Percentiles rank a stretch among this genome's conserved stretches.
phyloP scores from a whole-genome alignment of 1,284 basidiomycete species.

The Chiua sp. region DNA sequence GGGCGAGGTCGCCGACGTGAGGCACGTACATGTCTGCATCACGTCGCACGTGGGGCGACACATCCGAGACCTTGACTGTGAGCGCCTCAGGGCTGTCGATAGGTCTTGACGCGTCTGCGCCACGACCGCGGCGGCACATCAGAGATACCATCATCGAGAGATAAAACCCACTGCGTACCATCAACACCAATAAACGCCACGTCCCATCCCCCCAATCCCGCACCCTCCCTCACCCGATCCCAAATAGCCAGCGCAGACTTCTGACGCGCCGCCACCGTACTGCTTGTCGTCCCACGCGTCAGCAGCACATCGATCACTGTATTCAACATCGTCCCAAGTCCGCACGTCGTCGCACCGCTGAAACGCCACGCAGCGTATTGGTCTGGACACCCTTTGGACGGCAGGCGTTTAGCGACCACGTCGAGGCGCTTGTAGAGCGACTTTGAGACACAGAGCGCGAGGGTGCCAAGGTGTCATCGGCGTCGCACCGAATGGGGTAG shows the following conservation, averaged over 20 bases:
- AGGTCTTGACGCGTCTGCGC: slow-evolving; percentile 1
- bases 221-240: slow-evolving; percentile 42
- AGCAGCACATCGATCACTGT: slow-evolving; percentile 53
- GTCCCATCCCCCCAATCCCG: slow-evolving; percentile 48
- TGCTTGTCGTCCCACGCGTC: slow-evolving; percentile 40
- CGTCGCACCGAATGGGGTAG: slow-evolving; percentile 39
- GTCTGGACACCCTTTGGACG: slow-evolving; percentile 51
- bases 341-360: neutral
- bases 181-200: slow-evolving; percentile 42
- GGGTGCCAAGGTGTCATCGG: slow-evolving; percentile 58
- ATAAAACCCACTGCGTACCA: neutral
- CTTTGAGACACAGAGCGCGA: slow-evolving; percentile 60
- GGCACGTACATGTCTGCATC: slow-evolving; percentile 44
- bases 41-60: slow-evolving; percentile 17
- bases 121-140: no score
- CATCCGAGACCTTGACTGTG: slow-evolving; percentile 2
- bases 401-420: slow-evolving; percentile 54
- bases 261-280: slow-evolving; percentile 39
- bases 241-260: slow-evolving; percentile 43
- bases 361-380: slow-evolving; percentile 50
- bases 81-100: neutral
- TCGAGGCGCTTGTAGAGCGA: slow-evolving; percentile 63
- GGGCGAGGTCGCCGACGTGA: slow-evolving; percentile 29
- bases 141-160: no score
- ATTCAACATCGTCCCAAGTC: neutral